phyloP scores from a whole-genome alignment of 169 alveolate species.

The Toxoplasma gondii region DNA sequence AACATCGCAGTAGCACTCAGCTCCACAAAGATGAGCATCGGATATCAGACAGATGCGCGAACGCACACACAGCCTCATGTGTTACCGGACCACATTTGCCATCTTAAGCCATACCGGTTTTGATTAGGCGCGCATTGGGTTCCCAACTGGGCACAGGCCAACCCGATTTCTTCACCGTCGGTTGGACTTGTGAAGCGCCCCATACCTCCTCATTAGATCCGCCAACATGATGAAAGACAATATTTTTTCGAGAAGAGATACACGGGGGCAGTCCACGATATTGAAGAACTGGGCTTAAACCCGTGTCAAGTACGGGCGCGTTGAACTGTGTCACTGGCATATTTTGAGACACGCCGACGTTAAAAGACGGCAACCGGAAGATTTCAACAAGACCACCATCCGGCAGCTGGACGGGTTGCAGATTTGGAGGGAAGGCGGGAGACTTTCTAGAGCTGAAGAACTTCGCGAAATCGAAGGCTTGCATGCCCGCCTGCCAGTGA shows the following conservation, averaged over 20 bases:
- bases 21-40: too few species aligned
- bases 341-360: conserved; percentile 38
- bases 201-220: background rate
- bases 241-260: background rate
- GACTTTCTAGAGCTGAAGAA: background rate
- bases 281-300: background rate
- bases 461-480: background rate
- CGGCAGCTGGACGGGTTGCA: background rate
- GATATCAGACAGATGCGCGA: too few species aligned
- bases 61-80: too few species aligned
- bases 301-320: background rate
- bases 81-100: too few species aligned
- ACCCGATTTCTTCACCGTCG: background rate
- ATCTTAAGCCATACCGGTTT: too few species aligned
- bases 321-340: background rate
- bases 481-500: background rate
- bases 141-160: background rate
- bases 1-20: too few species aligned
- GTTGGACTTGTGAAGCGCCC: background rate
- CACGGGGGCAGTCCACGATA: conserved; percentile 18
- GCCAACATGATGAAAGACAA: conserved; percentile 5
- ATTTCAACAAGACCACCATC: conserved; percentile 4
- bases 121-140: background rate
- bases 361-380: background rate
- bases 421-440: conserved; percentile 4